Evolutionary conservation across 2,329 filamentous ascomycete species (phyloP), one percentile per base, ranked within the genome.

Genomic region (Sporothrix humicola): DNA sequence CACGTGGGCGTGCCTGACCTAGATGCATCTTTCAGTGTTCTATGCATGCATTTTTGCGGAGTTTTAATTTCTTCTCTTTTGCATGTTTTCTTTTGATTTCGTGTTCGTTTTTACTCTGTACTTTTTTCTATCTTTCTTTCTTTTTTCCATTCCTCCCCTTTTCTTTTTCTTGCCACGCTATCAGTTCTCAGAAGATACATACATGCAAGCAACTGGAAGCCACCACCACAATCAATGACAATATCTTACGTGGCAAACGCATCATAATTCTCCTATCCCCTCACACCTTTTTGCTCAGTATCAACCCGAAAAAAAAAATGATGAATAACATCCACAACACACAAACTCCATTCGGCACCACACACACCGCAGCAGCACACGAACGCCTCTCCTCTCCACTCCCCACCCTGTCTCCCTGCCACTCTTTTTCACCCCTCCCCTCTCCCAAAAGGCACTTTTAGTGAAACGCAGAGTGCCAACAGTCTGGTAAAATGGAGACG

Each of bases 401-500:
- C 42, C 20, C 48, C n/a, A 20, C 37, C 71, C 12, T 20, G 23
- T 26, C 23, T 26, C 23, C 23, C 23, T 26, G 23, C 23, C 23
- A 37, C 31, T 37, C 4, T 37, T 37, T 37, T 37, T 37, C 48
- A 20, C 37, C 61, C 42, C 42, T 37, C 37, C 61, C 17, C 61
- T 20, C 61, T 65, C 61, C 31, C 26, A 26, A 65, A 72, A n/a
- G 17, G 12, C 44, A 15, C 5, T 52, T 58, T 26, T 73, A 52
- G 72, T 73, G 72, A 73, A 73, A 73, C 72, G 44, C 56, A 73
- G 63, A 73, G 54, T 52, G 72, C 72, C 72, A 73, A 42, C 72
- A 44, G 72, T 48, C 65, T 69, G 72, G 72, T 69, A 73, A 52
- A 73, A 59, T 59, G 59, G 61, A 56, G 31, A 37, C 61, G 46